These are phyloP conservation scores for Phlebiopsis gigantea DNA, from an alignment of 768 basidiomycete genomes.

Conservation along the genomic window DNA sequence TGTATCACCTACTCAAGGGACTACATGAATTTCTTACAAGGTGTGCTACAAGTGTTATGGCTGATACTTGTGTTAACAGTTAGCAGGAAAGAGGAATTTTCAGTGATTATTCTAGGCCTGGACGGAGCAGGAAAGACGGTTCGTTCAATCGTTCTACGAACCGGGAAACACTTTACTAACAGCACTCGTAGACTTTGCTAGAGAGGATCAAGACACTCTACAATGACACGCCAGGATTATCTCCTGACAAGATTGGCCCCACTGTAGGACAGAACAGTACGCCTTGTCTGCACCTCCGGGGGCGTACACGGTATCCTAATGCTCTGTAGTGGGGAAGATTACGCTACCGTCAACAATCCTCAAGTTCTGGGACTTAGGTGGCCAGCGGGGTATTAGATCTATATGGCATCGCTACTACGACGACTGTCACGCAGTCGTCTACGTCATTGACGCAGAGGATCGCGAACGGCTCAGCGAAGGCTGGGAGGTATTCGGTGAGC, in stretches of 20 bases:
- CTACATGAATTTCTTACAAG: conserved; percentile 87
- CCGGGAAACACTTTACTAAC: no score
- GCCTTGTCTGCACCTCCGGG: conserved; percentile 23
- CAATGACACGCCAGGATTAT: conserved; percentile 79
- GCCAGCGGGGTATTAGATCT: conserved; percentile 86
- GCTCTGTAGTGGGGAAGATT: conserved; percentile 76
- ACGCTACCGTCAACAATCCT: conserved; percentile 89
- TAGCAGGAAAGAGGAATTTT: conserved; percentile 80
- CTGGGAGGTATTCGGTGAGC: conserved; percentile 95
- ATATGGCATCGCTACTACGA: conserved; percentile 96
- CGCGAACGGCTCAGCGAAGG: conserved; percentile 85
- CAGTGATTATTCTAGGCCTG: conserved; percentile 89
- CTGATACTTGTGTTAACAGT: not conserved
- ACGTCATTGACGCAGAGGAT: conserved; percentile 92
- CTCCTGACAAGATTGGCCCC: conserved; percentile 90
- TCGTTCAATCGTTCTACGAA: no score
- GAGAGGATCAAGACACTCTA: conserved; percentile 95
- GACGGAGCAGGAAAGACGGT: conserved; percentile 93
- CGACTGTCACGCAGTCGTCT: conserved; percentile 95
- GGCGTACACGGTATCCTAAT: not conserved
- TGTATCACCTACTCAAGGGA: conserved; percentile 95
- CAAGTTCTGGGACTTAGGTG: conserved; percentile 96
- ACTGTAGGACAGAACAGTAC: conserved; percentile 97
- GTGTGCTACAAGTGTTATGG: conserved; percentile 27
- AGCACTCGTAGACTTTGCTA: conserved; percentile 60